Evolutionary conservation across 345 rosid species (phyloP).

Genomic region (Murraya koenigii): DNA sequence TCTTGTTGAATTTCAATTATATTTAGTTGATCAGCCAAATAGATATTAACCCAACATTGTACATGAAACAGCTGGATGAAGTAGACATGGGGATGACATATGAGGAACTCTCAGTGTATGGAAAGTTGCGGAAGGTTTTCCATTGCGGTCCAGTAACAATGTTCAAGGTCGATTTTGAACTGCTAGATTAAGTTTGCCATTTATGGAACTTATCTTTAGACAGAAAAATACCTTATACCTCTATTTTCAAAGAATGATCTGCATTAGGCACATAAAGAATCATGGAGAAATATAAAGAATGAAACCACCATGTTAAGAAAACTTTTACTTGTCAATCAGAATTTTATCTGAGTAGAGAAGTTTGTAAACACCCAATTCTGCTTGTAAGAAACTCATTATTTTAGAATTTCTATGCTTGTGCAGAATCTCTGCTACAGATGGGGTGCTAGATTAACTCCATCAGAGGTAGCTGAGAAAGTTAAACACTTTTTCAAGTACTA

Average conservation of each 20-base stretch:
- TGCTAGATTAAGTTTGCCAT: too few relatives aligned
- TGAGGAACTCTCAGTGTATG: slow-evolving; percentile 87
- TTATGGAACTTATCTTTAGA: background rate
- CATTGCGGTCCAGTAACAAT: slow-evolving; percentile 96
- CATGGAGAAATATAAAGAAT: background rate
- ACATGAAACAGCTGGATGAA: slow-evolving; percentile 71
- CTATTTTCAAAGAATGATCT: background rate
- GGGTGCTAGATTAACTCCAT: slow-evolving; percentile 74
- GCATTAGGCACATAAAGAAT: background rate
- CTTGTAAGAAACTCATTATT: slow-evolving; percentile 13
- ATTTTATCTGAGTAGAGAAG: background rate
- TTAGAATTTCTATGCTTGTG: background rate
- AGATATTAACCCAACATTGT: slow-evolving; percentile 6
- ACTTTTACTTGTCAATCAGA: background rate
- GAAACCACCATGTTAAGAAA: background rate
- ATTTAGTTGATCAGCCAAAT: background rate
- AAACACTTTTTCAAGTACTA: slow-evolving; percentile 91
- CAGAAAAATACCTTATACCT: background rate
- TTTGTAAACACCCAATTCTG: background rate
- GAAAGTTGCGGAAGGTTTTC: slow-evolving; percentile 72
- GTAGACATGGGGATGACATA: slow-evolving; percentile 93
- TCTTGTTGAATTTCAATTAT: background rate
- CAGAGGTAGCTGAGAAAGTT: slow-evolving; percentile 89
- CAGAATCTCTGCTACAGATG: slow-evolving; percentile 95
- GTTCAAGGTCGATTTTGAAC: slow-evolving; percentile 67